These are phyloP conservation scores for Madurella mycetomatis DNA, from an alignment of 2,329 filamentous ascomycete genomes.

Conservation along the genomic window DNA sequence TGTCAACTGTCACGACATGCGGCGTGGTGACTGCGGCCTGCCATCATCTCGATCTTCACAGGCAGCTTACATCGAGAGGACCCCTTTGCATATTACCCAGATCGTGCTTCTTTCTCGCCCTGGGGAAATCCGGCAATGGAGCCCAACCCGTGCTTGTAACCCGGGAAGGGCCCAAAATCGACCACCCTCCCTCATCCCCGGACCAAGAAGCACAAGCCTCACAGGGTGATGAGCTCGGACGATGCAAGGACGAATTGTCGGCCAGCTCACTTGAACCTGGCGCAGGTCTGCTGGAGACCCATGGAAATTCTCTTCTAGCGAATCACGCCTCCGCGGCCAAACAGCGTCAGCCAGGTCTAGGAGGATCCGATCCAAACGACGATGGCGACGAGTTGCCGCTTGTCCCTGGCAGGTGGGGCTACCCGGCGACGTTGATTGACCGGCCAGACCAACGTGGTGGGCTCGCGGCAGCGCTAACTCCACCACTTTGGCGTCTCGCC, in stretches of 20 bases:
- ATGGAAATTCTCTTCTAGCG: background rate
- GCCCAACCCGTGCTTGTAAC: background rate
- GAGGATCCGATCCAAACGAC: slow-evolving; percentile 8
- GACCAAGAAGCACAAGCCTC: background rate
- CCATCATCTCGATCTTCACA: too few relatives aligned
- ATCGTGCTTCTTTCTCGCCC: background rate
- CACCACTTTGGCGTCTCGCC: slow-evolving; percentile 9
- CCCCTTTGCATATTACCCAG: too few relatives aligned
- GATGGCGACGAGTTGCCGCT: slow-evolving; percentile 2
- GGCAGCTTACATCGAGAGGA: too few relatives aligned
- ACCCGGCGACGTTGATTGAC: slow-evolving; percentile 5
- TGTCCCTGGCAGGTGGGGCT: background rate
- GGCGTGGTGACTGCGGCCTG: too few relatives aligned
- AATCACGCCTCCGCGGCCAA: background rate
- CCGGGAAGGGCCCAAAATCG: background rate
- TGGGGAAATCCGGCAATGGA: background rate
- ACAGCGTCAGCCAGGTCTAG: background rate
- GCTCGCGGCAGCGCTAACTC: slow-evolving; percentile 3
- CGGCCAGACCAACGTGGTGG: slow-evolving; percentile 8
- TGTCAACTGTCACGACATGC: background rate
- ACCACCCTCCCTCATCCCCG: background rate
- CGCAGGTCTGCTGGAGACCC: background rate
- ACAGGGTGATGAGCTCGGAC: slow-evolving; percentile 1
- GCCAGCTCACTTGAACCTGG: background rate
- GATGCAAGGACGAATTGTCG: slow-evolving; percentile 1